Evolutionary conservation across 352 stramenopile genomes (phyloP).

Genomic region (Phytophthora tentaculata): DNA sequence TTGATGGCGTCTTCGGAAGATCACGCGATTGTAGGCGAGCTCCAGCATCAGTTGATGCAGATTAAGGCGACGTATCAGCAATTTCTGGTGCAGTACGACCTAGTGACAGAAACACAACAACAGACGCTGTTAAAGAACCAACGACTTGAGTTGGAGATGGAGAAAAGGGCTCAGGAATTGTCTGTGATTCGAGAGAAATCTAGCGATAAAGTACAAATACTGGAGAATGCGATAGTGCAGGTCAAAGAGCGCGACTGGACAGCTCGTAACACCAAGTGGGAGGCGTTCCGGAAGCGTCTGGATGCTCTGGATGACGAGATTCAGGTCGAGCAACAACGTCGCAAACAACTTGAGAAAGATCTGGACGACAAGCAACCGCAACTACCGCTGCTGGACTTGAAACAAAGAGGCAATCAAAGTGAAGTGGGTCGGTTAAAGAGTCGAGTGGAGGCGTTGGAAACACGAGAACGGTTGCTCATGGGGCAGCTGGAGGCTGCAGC

Average conservation of each 20-base stretch:
- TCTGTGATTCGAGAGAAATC: constrained; percentile 44
- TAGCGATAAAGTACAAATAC: constrained; percentile 40
- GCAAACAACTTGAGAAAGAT: constrained; percentile 68
- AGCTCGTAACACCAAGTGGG: constrained; percentile 68
- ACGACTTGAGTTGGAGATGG: constrained; percentile 63
- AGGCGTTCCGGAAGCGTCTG: constrained; percentile 75
- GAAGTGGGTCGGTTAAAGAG: constrained; percentile 56
- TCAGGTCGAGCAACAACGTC: constrained; percentile 53
- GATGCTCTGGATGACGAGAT: constrained; percentile 73
- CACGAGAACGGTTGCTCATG: constrained; percentile 68
- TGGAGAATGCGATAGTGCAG: constrained; percentile 55
- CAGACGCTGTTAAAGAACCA: constrained; percentile 59
- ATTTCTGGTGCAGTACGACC: constrained; percentile 77
- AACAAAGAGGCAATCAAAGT: constrained; percentile 30
- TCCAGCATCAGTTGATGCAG: constrained; percentile 92
- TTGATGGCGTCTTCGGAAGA: constrained; percentile 87
- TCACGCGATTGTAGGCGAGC: constrained; percentile 87
- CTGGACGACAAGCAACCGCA: constrained; percentile 56
- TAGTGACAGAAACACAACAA: constrained; percentile 56
- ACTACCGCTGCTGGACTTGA: constrained; percentile 34
- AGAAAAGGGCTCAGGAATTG: constrained; percentile 48
- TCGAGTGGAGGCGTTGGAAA: constrained; percentile 71
- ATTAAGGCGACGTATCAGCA: constrained; percentile 87
- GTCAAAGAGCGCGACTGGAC: constrained; percentile 67
- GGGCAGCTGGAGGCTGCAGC: constrained; percentile 52